Base-by-base conservation (phyloP, 768 basidiomycete species). In the Trichaptum fuscoviolaceum region DNA sequence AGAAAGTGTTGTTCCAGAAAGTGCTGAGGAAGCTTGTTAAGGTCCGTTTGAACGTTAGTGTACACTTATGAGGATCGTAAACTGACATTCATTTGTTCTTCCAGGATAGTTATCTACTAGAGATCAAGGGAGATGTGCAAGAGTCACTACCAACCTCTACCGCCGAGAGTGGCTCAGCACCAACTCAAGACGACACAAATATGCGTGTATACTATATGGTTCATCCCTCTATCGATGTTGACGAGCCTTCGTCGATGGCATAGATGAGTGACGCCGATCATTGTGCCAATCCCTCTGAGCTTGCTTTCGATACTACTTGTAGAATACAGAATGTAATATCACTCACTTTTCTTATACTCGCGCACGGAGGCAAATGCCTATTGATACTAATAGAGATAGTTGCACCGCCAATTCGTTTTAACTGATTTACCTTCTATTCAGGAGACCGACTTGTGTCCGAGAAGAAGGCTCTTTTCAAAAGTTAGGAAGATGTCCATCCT, bases 1-100 rank as follows among this genome's bases (percentile, higher is more conserved):
- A 99, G 78, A 89, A 89, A 71, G 93, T 95, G 75, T 81, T 99
- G 63, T 86, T 98, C 67, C 87, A 85, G 57, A 99, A 99, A 78
- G 88, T 97, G 73, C 76, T 99, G 69, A 85, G 81, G 71, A 96
- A 93, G 77, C 80, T 99, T 65, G 91, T 96, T 70, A 96, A 96
- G 88, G 96, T 95, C 67, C 65, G 82, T 71, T 57, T 23, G 64
- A 7, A 42, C 23, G 63, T 24, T 35, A 59, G 62, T 30, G 58
- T 20, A 7, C 4, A 12, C 62, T 17, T 60, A 12, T 4, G 20
- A 15, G 12, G 42, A 52, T 6, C 3, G 65, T 58, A 27, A 23
- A 30, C 57, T 64, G 25, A 52, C 57, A 24, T 64, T 60, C 17
- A 7, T 8, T 30, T 2, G 64, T 52, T 18, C 67, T 70, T 35